Evolutionary conservation across 805 yeast species (phyloP), one percentile per base, ranked within the genome.

Genomic region (Kuraishia borneana): DNA sequence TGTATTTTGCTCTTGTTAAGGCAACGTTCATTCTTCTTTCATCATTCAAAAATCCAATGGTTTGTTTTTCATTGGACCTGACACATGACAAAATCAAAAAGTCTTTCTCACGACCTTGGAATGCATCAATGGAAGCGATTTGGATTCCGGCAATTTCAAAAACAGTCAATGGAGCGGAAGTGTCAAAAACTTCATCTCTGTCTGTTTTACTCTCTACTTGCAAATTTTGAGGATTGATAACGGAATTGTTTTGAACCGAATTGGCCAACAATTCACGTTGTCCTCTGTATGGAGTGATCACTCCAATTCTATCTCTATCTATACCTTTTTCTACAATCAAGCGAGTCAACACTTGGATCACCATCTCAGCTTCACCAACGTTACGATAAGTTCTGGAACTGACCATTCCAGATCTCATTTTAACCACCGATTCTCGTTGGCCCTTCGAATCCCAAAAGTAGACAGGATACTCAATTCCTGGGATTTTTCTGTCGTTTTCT

Each of bases 91-190:
- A 61, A 17, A 87, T 68, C 26, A 85, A 78, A 37, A 76, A 78
- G 46, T 82, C 87, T 57, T 83, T 85, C 47, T 84, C 95, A 45
- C 94, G 67, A 21, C 95, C 95, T 56, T 85, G 95, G 60, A 85
- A 85, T 2, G 95, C 92, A 54, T 85, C 96, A n/a, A 85, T 81
- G 0, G 84, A 55, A 12, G 70, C 64, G 43, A 72, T 58, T 56
- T 67, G 59, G 13, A 68, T 50, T 3, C 65, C 68, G 35, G 63
- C 60, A 26, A 69, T 52, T 28, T 43, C 44, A 42, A 71, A 73
- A 35, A 71, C 65, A 2, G 72, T 68, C 10, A 63, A 60, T 1
- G 68, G 63, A 37, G 62, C 64, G 3, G 68, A 56, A 29, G 63
- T 70, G 26, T 54, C 53, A 26, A 57, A 54, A 21, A 72, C 55